Base-by-base conservation (phyloP, 805 yeast genomes). In the Tetrapisispora nanseiensis region DNA sequence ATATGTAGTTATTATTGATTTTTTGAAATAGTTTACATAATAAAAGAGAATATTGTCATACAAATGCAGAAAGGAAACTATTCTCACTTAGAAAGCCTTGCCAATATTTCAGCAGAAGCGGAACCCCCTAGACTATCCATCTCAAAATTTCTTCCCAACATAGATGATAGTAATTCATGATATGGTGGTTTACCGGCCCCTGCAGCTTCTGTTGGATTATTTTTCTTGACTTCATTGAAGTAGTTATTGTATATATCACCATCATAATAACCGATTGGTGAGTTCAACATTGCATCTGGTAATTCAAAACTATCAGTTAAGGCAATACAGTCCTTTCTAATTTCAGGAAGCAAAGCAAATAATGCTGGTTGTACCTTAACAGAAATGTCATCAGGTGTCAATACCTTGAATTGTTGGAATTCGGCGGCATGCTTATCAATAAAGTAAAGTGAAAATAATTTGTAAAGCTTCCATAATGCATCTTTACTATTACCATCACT, bases 161-260 rank as follows among this genome's bases (percentile, higher is more conserved):
- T 62, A 47, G 65, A 55, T 1, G 54, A 55, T 36, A 69, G 55
- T 11, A 72, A 55, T 9, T 50, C 59, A 37, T 59, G 65, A 39
- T 59, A 58, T 6, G 54, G 50, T 30, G 75, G 63, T 50, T 74
- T 75, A 19, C 76, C 77, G n/a, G 80, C 72, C 48, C 76, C 75
- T 28, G 62, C 65, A 18, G 60, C 56, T 46, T 68, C 70, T 10
- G 60, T 60, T 5, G 90, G 82, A 54, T 80, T 76, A 47, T 75
- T 67, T 12, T 61, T 59, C 39, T 66, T 57, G 15, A 79, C 76
- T 44, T 78, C 77, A 55, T 75, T 76, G 45, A 80, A 81, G 66
- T 86, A 86, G 61, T 83, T 78, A 56, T 79, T 78, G 66, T 86
- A 87, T 43, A 85, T 79, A 60, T 87, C 80, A 45, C 96, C 96